phyloP scores from a whole-genome alignment of 495 filamentous ascomycete species.

The Aspergillus coremiiformis region DNA sequence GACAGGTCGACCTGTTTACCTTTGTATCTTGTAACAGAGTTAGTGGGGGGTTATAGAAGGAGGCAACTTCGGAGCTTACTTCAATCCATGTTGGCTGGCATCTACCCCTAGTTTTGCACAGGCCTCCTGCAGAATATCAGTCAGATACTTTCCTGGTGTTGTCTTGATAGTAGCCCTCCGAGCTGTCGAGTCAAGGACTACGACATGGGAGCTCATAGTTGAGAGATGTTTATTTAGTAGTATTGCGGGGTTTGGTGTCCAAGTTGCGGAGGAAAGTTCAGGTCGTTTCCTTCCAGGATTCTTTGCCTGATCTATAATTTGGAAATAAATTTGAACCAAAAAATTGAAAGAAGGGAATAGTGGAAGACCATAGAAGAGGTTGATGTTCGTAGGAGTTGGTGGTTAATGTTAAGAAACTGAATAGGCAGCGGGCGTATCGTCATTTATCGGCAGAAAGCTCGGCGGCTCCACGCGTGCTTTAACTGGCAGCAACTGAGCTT shows the following conservation, averaged over 20 bases:
- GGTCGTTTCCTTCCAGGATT: background rate
- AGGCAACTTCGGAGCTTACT: no score
- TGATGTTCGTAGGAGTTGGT: background rate
- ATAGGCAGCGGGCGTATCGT: conserved; percentile 41
- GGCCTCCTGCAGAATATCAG: conserved; percentile 78
- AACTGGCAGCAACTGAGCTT: conserved; percentile 21
- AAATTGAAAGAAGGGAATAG: background rate
- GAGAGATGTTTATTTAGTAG: conserved; percentile 7
- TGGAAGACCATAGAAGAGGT: background rate
- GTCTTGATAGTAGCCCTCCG: conserved; percentile 74
- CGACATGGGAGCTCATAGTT: conserved; percentile 79
- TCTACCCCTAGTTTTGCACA: conserved; percentile 70
- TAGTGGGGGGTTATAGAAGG: no score
- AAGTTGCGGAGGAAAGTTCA: background rate
- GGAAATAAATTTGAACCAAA: background rate
- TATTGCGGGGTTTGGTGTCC: conserved; percentile 19
- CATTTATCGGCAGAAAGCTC: conserved; percentile 36
- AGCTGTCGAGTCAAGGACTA: conserved; percentile 72
- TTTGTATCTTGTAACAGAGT: conserved; percentile 51
- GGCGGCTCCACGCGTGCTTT: conserved; percentile 14
- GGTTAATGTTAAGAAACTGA: background rate
- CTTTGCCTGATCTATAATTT: background rate
- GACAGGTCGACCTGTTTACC: conserved; percentile 80
- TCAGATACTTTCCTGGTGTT: conserved; percentile 66
- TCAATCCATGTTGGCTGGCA: conserved; percentile 69